phyloP scores from a whole-genome alignment of 2,329 filamentous ascomycete genomes.

The Xylariomycetidae sp. region DNA sequence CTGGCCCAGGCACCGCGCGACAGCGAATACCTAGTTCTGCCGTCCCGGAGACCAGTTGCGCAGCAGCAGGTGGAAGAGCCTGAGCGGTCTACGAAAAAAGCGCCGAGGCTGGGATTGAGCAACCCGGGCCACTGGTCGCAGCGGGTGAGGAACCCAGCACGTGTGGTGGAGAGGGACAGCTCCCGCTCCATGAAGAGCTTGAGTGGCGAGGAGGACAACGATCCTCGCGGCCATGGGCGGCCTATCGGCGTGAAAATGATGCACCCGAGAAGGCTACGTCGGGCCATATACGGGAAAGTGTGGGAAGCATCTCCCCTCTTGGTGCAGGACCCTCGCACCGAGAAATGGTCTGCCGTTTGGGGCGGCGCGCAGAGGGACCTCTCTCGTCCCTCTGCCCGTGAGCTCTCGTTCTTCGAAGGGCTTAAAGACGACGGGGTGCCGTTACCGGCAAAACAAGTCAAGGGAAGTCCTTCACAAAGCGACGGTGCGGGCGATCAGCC shows the following conservation, averaged over 20 bases:
- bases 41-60: slow-evolving; percentile 29
- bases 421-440: slow-evolving; percentile 27
- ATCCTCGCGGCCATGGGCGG: slow-evolving; percentile 27
- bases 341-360: slow-evolving; percentile 38
- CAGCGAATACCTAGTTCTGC: too few species aligned
- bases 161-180: slow-evolving; percentile 31
- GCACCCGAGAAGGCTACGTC: slow-evolving; percentile 35
- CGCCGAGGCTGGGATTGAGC: neutral
- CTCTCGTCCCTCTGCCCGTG: slow-evolving; percentile 25
- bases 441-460: too few species aligned
- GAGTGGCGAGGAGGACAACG: slow-evolving; percentile 30
- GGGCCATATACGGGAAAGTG: slow-evolving; percentile 34
- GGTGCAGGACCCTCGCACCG: slow-evolving; percentile 21
- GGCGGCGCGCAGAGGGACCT: slow-evolving; percentile 28
- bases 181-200: slow-evolving; percentile 30
- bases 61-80: too few species aligned
- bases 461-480: too few species aligned
- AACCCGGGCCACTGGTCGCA: too few species aligned
- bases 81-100: neutral
- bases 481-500: too few species aligned
- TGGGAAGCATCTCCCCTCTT: slow-evolving; percentile 30
- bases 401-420: slow-evolving; percentile 43
- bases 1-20: too few species aligned
- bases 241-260: slow-evolving; percentile 29
- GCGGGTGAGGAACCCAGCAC: slow-evolving; percentile 33